Conservation (phyloP, 2,329 filamentous ascomycete species). For the Coniochaeta hoffmannii region DNA sequence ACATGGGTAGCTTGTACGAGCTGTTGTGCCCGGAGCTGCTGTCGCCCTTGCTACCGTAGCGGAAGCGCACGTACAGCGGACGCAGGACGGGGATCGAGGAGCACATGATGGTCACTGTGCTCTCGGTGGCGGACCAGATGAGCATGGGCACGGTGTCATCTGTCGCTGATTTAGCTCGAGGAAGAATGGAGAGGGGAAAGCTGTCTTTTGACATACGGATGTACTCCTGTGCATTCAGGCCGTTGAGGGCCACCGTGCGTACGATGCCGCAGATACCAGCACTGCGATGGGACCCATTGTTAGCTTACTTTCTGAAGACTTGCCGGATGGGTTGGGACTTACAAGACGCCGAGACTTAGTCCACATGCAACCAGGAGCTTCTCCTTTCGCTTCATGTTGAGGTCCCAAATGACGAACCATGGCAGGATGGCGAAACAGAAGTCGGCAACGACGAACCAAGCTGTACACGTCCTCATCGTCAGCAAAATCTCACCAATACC, state of each 20-base stretch:
- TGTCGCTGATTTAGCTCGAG: not conserved
- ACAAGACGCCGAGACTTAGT: conserved; percentile 32
- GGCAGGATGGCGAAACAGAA: conserved; percentile 27
- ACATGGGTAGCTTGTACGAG: not conserved
- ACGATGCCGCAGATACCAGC: conserved; percentile 21
- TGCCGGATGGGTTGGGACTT: conserved; percentile 5
- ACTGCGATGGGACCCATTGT: conserved; percentile 4
- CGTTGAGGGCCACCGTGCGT: conserved; percentile 16
- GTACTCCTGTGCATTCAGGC: conserved; percentile 15
- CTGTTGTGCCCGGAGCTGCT: not conserved
- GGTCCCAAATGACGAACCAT: conserved; percentile 30
- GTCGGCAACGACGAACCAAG: conserved; percentile 20
- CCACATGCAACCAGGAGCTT: conserved; percentile 29
- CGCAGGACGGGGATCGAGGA: conserved; percentile 27
- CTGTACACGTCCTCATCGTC: conserved; percentile 1
- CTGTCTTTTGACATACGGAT: conserved; percentile 14
- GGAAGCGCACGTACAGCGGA: conserved; percentile 17
- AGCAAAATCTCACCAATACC: not conserved
- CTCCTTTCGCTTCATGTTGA: conserved; percentile 32
- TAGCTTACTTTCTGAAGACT: not conserved
- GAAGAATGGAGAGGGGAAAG: conserved; percentile 5
- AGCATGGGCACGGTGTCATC: conserved; percentile 24
- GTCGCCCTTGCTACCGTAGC: not conserved
- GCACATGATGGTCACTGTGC: conserved; percentile 26
- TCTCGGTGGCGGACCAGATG: conserved; percentile 25